Evolutionary conservation across 345 rosid species (phyloP), one percentile per base, ranked within the genome.

Genomic region (Ricinus communis): DNA sequence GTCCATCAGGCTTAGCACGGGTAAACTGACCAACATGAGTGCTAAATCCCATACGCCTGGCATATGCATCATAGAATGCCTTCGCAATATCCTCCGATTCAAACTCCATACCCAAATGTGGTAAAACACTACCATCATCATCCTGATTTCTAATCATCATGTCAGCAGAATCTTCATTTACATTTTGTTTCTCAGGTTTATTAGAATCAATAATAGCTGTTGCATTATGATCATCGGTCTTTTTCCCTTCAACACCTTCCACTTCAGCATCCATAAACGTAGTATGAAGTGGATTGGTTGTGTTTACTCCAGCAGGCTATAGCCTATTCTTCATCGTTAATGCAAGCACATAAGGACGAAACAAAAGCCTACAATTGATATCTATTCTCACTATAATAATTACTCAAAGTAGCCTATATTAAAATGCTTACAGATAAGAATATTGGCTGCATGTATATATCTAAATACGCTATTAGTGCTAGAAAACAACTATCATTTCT

Each of bases 1-100:
- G 88, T 27, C 92, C 92, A 80, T 88, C 88, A 38, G 88, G 88
- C 67, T 74, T 86, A 43, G 75, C n/a, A 45, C 88, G 86, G 56
- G 62, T 80, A 72, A 82, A 88, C 58, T 77, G 88, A 75, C 90
- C 92, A 73, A 71, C 86, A 46, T 81, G 82, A 27, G 80, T 77
- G 71, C 76, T 71, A 68, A 88, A 88, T 40, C 90, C 90, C 38
- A 81, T 19, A 33, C 31, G 82, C 72, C 75, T 82, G 14, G 88
- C 85, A 76, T 88, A 88, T 0, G 77, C 75, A 61, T 88, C 82
- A 14, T 85, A 88, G 33, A 82, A 84, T 14, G 60, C 72, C 77
- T 76, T 86, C 53, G 85, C 92, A 41, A 74, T 81, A 12, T 84
- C 88, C 70, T 82, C 90, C 0, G 92, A 78, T 51, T 88, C 82